Conservation (phyloP, 805 yeast species). For the Cyberlindnera maclurae region DNA sequence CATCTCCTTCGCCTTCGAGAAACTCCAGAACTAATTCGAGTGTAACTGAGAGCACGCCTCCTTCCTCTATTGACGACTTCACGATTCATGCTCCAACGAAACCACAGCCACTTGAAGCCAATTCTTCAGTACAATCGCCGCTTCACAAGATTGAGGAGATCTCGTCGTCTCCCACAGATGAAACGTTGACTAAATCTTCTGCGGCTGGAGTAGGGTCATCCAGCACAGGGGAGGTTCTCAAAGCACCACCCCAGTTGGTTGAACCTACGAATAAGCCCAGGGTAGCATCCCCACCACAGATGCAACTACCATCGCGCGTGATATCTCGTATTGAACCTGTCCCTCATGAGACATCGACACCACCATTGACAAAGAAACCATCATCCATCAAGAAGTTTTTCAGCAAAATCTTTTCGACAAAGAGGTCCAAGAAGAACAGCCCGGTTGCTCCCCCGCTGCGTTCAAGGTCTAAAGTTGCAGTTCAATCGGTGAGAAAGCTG, state of each 20-base stretch:
- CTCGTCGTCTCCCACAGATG: background rate
- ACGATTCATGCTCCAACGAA: constrained; percentile 4
- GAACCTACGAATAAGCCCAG: background rate
- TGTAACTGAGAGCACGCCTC: constrained; percentile 22
- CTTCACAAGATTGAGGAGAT: constrained; percentile 16
- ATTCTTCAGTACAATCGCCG: background rate
- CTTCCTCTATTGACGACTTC: constrained; percentile 24
- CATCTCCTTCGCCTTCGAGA: constrained; percentile 24
- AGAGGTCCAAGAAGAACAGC: constrained; percentile 3
- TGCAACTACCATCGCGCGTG: constrained; percentile 1
- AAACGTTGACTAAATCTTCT: background rate
- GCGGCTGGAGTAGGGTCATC: background rate
- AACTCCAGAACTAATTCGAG: constrained; percentile 21
- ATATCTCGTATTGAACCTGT: background rate
- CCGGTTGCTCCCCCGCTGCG: too few relatives aligned
- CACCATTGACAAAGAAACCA: constrained; percentile 13
- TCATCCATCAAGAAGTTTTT: constrained; percentile 19
- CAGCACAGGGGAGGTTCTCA: background rate
- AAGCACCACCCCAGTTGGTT: background rate
- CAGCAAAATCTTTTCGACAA: constrained; percentile 11
- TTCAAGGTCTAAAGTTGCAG: too few relatives aligned
- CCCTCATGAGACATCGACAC: background rate
- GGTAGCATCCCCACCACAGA: constrained; percentile 3
- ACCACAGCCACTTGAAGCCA: background rate
- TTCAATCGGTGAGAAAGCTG: too few relatives aligned